Evolutionary conservation across 768 basidiomycete species (phyloP), one percentile per base, ranked within the genome.

Genomic region (Suillus plorans): DNA sequence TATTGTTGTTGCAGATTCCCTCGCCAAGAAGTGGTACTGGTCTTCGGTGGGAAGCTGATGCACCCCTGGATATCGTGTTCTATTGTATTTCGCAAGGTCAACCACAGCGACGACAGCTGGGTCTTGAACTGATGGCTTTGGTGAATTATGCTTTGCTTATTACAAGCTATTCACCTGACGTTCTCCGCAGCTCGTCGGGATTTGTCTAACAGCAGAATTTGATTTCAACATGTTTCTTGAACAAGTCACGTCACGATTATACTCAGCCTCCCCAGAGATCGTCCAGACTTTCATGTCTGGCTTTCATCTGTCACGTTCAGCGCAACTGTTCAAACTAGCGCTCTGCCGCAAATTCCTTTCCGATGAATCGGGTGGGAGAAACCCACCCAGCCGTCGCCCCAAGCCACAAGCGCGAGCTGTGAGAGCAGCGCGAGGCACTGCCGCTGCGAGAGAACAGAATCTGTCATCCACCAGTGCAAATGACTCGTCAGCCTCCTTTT

Each of bases 1-100:
- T 89, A 31, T 78, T 90, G 50, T 73, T 89, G 34, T 77, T 79
- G 25, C 88, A 90, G 72, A 82, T 91, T 16, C 86, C 88, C 31
- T 78, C 79, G 7, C 81, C 86, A 13, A 81, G 84, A 63, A 75
- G 79, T 47, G 82, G 80, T 25, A 70, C 73, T 28, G 80, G 79
- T 34, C 74, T 81, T 7, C 81, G 87, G 69, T 89, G 87, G 84
- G 88, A 89, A 36, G 77, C 80, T 18, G 80, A 81, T 37, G 75
- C 74, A 25, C 83, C 85, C 1, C 72, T 89, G 20, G 81, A 85
- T 60, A 79, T 88, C 1, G 67, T 80, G 42, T 79, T 82, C 56
- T 70, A 74, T 49, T 78, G 80, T 59, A 52, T 80, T 49, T 52
- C 69, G 45, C 79, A 84, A 62, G 53, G 65, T 45, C 73, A 77